Percentiles rank a stretch among this genome's conserved stretches.
phyloP scores from a whole-genome alignment of 371 early-diverging fungal species.

The Mortierella sp. region DNA sequence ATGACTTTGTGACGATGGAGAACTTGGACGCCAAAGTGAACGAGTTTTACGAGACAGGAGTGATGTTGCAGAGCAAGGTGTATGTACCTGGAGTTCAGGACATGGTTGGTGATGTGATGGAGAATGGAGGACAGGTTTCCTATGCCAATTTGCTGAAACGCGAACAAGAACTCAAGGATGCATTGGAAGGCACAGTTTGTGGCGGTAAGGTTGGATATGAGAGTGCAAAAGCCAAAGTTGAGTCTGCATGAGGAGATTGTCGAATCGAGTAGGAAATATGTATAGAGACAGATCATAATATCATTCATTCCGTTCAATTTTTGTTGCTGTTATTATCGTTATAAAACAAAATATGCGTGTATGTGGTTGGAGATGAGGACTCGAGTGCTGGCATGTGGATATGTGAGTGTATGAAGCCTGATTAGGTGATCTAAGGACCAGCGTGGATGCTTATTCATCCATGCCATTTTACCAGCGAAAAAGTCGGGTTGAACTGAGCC shows the following conservation, averaged over 20 bases:
- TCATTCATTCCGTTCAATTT: too few species aligned
- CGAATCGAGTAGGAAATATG: not conserved
- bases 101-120: conserved; percentile 52
- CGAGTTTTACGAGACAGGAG: conserved; percentile 54
- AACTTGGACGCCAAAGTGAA: conserved; percentile 62
- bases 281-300: too few species aligned
- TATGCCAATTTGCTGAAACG: conserved; percentile 36
- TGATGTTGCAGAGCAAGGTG: conserved; percentile 42
- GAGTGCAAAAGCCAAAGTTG: conserved; percentile 29
- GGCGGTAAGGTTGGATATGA: conserved; percentile 53
- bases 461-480: too few species aligned
- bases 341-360: too few species aligned
- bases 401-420: too few species aligned
- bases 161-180: conserved; percentile 55
- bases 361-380: not conserved
- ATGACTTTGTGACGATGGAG: conserved; percentile 61
- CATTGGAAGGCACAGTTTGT: conserved; percentile 46
- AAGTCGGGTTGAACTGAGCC: too few species aligned
- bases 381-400: too few species aligned
- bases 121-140: conserved; percentile 50
- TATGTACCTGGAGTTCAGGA: conserved; percentile 30
- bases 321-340: too few species aligned
- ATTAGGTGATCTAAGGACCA: too few species aligned
- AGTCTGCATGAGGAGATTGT: conserved; percentile 26
- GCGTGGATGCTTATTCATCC: too few species aligned